Evolutionary conservation across 1,139 yeast species (phyloP).

Genomic region (Geotrichum aggregatum): DNA sequence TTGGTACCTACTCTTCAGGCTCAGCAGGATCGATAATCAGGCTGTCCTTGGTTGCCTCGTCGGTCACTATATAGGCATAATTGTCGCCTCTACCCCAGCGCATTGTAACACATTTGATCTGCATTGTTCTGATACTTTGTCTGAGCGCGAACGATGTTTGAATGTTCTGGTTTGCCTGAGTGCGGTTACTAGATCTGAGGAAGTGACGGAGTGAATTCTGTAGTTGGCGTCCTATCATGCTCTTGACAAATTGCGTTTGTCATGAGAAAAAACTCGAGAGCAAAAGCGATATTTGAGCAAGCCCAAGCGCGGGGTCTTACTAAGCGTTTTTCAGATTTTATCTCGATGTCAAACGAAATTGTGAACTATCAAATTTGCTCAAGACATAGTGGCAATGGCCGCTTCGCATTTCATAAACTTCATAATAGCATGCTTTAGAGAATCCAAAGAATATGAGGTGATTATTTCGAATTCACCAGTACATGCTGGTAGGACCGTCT

Average conservation of each 20-base stretch:
- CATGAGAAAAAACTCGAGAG: not conserved
- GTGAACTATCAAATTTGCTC: no score
- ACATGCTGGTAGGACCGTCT: no score
- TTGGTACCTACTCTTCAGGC: conserved; percentile 50
- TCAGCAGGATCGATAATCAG: conserved; percentile 94
- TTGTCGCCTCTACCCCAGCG: conserved; percentile 94
- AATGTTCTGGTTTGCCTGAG: not conserved
- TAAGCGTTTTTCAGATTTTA: no score
- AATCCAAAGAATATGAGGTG: no score
- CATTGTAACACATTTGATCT: conserved; percentile 78
- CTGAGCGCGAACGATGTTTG: not conserved
- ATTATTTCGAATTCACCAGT: no score
- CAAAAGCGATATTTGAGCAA: no score
- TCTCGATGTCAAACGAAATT: no score
- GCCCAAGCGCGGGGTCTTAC: no score
- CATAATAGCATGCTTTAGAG: no score
- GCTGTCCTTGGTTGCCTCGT: conserved; percentile 60
- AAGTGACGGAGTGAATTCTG: not conserved
- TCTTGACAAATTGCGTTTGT: conserved; percentile 1
- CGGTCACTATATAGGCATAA: conserved; percentile 75
- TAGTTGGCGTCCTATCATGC: conserved; percentile 1
- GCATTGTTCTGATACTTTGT: conserved; percentile 55
- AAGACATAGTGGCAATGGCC: no score
- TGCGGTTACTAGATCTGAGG: not conserved
- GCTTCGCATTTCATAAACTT: no score